These are phyloP conservation scores for Trypanosoma vivax DNA, from an alignment of 208 protist species.

Conservation along the genomic window DNA sequence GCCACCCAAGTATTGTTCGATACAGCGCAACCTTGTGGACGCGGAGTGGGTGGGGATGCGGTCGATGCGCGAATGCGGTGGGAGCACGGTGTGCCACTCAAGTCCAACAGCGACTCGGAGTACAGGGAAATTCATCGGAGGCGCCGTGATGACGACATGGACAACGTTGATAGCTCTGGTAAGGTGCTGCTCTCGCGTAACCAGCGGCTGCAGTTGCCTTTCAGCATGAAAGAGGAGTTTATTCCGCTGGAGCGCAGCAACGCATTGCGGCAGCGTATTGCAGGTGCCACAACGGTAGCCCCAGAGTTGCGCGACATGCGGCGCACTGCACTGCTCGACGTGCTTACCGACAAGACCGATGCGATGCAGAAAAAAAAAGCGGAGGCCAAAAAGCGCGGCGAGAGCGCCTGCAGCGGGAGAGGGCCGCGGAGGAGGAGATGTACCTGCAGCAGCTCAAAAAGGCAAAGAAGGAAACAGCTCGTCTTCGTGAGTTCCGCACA, in stretches of 20 bases:
- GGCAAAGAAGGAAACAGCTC: conserved; percentile 90
- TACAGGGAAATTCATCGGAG: conserved; percentile 85
- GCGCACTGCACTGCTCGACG: conserved; percentile 69
- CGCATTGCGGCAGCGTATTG: conserved; percentile 65
- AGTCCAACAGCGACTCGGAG: conserved; percentile 54
- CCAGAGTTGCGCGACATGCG: conserved; percentile 79
- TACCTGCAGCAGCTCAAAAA: conserved; percentile 83
- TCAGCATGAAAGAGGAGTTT: conserved; percentile 89
- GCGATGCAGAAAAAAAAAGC: conserved; percentile 71
- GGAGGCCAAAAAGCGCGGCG: conserved; percentile 67
- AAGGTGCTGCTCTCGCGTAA: conserved; percentile 77
- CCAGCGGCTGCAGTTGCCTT: conserved; percentile 74
- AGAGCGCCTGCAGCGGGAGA: conserved; percentile 38
- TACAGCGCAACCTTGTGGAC: conserved; percentile 90
- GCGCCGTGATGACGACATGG: conserved; percentile 43
- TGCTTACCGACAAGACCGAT: conserved; percentile 61
- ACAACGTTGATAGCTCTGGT: conserved; percentile 26
- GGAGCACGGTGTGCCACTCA: conserved; percentile 54
- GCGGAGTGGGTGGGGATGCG: conserved; percentile 80
- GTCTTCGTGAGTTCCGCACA: conserved; percentile 78
- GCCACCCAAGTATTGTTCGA: conserved; percentile 95
- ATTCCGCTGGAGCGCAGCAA: conserved; percentile 59
- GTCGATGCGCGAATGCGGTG: conserved; percentile 81
- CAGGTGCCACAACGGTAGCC: conserved; percentile 59
- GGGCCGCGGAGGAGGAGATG: conserved; percentile 58